These are phyloP conservation scores for Alternaria atra DNA, from an alignment of 2,329 filamentous ascomycete species.

Conservation along the genomic window DNA sequence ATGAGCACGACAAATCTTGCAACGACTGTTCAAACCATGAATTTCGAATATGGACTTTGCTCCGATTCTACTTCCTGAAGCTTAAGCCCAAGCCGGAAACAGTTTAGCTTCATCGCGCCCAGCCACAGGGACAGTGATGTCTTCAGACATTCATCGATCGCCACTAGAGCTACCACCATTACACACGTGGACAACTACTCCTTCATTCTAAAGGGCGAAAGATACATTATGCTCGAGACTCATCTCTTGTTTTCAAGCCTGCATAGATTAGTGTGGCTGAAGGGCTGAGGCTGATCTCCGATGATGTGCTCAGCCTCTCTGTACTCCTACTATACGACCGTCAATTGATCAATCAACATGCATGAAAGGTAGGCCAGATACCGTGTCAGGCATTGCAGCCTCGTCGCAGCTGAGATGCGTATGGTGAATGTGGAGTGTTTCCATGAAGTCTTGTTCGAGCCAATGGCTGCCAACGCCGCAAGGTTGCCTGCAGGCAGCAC, in stretches of 20 bases:
- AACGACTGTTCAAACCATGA: not conserved
- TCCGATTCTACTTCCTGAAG: not conserved
- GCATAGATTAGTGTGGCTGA: not conserved
- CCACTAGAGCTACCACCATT: not conserved
- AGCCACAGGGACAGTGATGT: not conserved
- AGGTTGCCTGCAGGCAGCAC: constrained; percentile 44
- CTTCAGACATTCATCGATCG: not conserved
- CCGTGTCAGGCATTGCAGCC: not conserved
- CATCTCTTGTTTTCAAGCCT: not conserved
- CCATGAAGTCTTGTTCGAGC: constrained; percentile 7
- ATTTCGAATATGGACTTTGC: not conserved
- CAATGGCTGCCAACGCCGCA: constrained; percentile 27
- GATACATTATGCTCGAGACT: too few relatives aligned
- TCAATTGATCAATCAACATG: constrained; percentile 1
- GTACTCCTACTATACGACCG: not conserved
- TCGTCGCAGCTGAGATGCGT: not conserved
- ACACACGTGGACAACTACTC: not conserved
- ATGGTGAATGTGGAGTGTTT: constrained; percentile 10
- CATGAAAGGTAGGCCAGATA: not conserved
- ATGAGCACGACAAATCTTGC: not conserved
- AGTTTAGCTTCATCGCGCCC: not conserved
- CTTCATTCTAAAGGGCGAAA: not conserved
- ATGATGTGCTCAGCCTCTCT: constrained; percentile 3
- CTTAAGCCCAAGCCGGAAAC: not conserved
- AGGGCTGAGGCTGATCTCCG: constrained; percentile 1